These are phyloP conservation scores for Clarkia xantiana DNA, from an alignment of 345 rosid genomes.

Conservation along the genomic window DNA sequence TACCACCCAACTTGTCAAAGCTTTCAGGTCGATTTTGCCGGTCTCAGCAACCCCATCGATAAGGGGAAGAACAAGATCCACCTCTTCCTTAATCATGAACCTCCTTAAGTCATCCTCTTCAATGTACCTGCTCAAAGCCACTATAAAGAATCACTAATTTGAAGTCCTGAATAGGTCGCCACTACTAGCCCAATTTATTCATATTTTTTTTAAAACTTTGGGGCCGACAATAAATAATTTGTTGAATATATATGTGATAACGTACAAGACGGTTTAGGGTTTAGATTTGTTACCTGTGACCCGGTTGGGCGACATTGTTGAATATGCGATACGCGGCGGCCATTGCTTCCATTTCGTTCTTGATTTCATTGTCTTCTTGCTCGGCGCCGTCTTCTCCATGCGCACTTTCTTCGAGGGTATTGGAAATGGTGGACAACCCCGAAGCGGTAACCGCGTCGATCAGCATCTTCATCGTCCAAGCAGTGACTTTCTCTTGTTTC, in stretches of 20 bases:
- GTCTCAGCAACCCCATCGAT: conserved; percentile 45
- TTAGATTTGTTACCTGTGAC: conserved; percentile 39
- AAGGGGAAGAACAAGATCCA: conserved; percentile 57
- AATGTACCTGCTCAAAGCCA: conserved; percentile 43
- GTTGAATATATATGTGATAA: too few species aligned
- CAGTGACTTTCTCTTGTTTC: conserved; percentile 75
- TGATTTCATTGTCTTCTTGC: conserved; percentile 37
- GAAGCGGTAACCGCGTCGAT: conserved; percentile 58
- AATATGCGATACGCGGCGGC: conserved; percentile 60
- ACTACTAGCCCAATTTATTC: too few species aligned
- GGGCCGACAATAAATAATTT: too few species aligned
- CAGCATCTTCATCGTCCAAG: conserved; percentile 87
- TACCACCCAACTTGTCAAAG: conserved; percentile 81
- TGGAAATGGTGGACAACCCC: conserved; percentile 56
- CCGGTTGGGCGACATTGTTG: conserved; percentile 32
- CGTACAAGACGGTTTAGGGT: too few species aligned
- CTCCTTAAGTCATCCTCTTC: conserved; percentile 59
- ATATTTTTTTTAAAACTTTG: too few species aligned
- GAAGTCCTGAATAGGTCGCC: too few species aligned
- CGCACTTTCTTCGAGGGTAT: conserved; percentile 40
- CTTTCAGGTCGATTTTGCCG: conserved; percentile 38
- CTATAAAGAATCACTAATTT: too few species aligned
- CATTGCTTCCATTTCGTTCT: conserved; percentile 67
- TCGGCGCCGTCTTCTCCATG: conserved; percentile 21
- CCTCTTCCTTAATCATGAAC: conserved; percentile 86